Conservation (phyloP, 371 early-diverging fungal species). For the Mucor ambiguus region DNA sequence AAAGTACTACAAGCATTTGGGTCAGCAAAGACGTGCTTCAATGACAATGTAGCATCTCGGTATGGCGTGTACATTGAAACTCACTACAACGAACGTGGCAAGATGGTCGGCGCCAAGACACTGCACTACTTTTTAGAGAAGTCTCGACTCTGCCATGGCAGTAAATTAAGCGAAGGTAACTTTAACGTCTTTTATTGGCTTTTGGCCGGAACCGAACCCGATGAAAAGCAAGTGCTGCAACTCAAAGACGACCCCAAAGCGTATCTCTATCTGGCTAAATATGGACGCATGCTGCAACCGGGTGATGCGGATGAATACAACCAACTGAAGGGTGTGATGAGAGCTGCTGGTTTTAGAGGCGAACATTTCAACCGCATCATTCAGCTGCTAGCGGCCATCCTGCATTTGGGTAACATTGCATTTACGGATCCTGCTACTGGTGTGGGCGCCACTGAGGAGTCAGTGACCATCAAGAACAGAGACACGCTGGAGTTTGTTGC, state of each 20-base stretch:
- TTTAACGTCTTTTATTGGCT: constrained; percentile 94
- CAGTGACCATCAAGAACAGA: constrained; percentile 73
- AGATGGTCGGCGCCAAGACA: constrained; percentile 68
- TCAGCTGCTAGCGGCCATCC: constrained; percentile 85
- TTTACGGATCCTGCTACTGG: constrained; percentile 80
- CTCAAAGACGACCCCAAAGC: constrained; percentile 18
- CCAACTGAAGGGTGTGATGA: constrained; percentile 79
- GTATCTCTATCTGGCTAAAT: constrained; percentile 28
- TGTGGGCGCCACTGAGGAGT: constrained; percentile 65
- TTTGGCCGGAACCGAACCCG: constrained; percentile 50
- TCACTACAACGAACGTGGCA: constrained; percentile 78
- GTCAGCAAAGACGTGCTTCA: constrained; percentile 45
- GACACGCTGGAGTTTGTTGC: constrained; percentile 84
- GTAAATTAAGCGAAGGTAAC: constrained; percentile 61
- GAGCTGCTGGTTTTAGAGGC: constrained; percentile 73
- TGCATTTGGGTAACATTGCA: constrained; percentile 88
- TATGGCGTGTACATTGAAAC: constrained; percentile 88
- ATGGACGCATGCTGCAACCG: constrained; percentile 28
- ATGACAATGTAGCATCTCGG: constrained; percentile 47
- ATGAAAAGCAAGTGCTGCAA: constrained; percentile 41
- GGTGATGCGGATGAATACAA: constrained; percentile 51
- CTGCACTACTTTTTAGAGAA: constrained; percentile 93
- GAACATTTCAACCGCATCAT: constrained; percentile 83
- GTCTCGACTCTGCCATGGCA: constrained; percentile 51
- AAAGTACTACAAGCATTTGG: constrained; percentile 83